Conservation (phyloP, 139 green algal species). For the Zygnema circumcarinatum region DNA sequence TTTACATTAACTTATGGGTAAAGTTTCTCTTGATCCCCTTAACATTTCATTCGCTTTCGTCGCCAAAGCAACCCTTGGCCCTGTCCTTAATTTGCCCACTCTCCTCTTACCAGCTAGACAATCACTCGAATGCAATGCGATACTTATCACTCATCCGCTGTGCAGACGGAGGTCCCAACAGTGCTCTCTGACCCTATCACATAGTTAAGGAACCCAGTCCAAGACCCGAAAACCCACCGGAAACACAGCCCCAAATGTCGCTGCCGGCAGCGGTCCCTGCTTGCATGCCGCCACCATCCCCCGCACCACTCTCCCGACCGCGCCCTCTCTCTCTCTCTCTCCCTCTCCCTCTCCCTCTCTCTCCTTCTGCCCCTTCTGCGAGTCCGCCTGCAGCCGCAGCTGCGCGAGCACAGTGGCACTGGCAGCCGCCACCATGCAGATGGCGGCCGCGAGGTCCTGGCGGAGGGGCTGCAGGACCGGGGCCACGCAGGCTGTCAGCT, state of each 20-base stretch:
- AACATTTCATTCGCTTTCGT: too few relatives aligned
- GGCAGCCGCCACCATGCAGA: slow-evolving; percentile 36
- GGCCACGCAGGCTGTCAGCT: slow-evolving; percentile 28
- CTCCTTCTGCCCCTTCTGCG: slow-evolving; percentile 12
- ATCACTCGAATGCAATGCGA: too few relatives aligned
- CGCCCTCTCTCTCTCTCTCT: slow-evolving; percentile 16
- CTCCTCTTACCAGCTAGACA: too few relatives aligned
- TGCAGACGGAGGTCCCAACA: too few relatives aligned
- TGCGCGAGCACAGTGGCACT: slow-evolving; percentile 12
- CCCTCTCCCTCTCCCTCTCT: neutral
- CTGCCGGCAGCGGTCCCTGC: slow-evolving; percentile 46
- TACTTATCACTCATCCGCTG: too few relatives aligned
- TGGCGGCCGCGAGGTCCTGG: slow-evolving; percentile 38
- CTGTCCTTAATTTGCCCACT: too few relatives aligned
- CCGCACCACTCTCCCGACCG: slow-evolving; percentile 40
- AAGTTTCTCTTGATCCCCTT: too few relatives aligned
- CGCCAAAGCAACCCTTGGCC: too few relatives aligned
- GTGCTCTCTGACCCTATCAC: too few relatives aligned
- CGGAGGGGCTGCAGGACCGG: slow-evolving; percentile 18
- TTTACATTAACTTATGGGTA: too few relatives aligned
- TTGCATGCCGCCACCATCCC: slow-evolving; percentile 32
- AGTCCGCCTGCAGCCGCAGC: neutral
- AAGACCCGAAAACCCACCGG: slow-evolving; percentile 37
- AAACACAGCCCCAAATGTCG: slow-evolving; percentile 43
- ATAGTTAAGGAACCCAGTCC: too few relatives aligned